Base-by-base conservation (phyloP, 1,139 yeast genomes). In the Taphrina populina region DNA sequence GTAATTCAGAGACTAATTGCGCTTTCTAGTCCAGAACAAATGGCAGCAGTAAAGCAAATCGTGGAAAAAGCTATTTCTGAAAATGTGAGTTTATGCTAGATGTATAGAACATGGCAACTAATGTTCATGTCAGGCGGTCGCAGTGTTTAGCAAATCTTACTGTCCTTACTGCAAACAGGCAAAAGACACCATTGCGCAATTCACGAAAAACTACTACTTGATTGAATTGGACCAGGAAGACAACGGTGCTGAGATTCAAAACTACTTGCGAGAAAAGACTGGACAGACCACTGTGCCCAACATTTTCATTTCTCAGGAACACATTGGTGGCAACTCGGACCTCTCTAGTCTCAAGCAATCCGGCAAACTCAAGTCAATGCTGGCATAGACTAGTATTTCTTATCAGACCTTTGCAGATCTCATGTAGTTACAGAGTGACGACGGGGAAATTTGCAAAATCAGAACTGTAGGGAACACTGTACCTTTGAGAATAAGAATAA, bases 251-350 rank as follows among this genome's bases (percentile, higher is more conserved):
- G 84, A 77, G 19, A 81, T 90, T 64, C 97, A 92, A 74, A 82
- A 76, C 53, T 95, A 94, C 59, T 76, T 92, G 61, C 69, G 68
- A 52, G 83, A 85, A 67, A 71, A 88, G 63, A 84, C 95, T 35
- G 95, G 95, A 59, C 98, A 92, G 76, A 78, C 82, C 64, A 88
- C 97, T 41, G 97, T 92, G 59, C 98, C 98, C 62, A 90, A 85
- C 71, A 79, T 92, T 64, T 92, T 84, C 74, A 88, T 92, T 69
- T 82, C 78, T 54, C 96, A 95, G 59, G 78, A 88, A 73, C 96
- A 88, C 74, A 81, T 92, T 67, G 98, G 98, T 60, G 98, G 98
- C 60, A 84, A 86, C 76, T 82, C 88, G 52, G 92, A 84, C 64
- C 74, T 86, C 61, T 92, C 86, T 71, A 74, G 76, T 45, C 75